Percentiles rank a stretch among this genome's conserved stretches.
Evolutionary conservation across 352 stramenopile species (phyloP).

Genomic region (Nothophytophthora sp.): DNA sequence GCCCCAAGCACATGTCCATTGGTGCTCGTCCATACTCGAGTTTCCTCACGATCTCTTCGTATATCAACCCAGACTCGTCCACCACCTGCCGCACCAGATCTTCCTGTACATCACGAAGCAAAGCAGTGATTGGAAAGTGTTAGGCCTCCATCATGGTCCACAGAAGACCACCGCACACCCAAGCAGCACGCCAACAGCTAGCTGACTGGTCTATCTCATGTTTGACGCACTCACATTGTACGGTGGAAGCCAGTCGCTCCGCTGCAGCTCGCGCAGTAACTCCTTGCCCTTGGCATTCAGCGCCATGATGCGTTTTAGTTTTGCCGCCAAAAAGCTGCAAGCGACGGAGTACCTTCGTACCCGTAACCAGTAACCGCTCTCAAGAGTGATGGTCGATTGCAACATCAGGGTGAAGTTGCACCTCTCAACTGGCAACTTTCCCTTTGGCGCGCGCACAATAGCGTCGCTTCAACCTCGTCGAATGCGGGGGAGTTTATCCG

Average conservation of each 20-base stretch:
- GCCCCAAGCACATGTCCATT: not conserved
- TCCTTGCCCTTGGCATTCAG: conserved; percentile 81
- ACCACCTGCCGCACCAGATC: conserved; percentile 81
- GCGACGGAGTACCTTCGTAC: not conserved
- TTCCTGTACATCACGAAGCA: conserved; percentile 38
- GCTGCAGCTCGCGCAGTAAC: conserved; percentile 88
- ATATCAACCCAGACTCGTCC: conserved; percentile 66
- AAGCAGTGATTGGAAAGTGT: not conserved
- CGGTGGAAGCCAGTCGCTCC: conserved; percentile 91
- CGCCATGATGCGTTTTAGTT: conserved; percentile 48
- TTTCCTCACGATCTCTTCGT: conserved; percentile 79
- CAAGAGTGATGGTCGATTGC: conserved; percentile 13
- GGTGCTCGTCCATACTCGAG: conserved; percentile 38
- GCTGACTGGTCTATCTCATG: conserved; percentile 4
- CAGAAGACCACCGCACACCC: not conserved
- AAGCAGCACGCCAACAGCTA: conserved; percentile 1
- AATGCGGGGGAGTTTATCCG: too few species aligned
- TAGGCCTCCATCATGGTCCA: not conserved
- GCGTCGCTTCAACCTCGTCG: conserved; percentile 7
- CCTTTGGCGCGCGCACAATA: too few species aligned
- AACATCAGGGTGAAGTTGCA: too few species aligned
- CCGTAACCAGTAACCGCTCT: conserved; percentile 5
- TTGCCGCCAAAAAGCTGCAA: conserved; percentile 20
- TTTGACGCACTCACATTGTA: conserved; percentile 79
- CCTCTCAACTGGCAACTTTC: too few species aligned